Evolutionary conservation across 225 moss, liverwort and hornwort species (phyloP), one percentile per base, ranked within the genome.

Genomic region (Pseudoscleropodium purum): DNA sequence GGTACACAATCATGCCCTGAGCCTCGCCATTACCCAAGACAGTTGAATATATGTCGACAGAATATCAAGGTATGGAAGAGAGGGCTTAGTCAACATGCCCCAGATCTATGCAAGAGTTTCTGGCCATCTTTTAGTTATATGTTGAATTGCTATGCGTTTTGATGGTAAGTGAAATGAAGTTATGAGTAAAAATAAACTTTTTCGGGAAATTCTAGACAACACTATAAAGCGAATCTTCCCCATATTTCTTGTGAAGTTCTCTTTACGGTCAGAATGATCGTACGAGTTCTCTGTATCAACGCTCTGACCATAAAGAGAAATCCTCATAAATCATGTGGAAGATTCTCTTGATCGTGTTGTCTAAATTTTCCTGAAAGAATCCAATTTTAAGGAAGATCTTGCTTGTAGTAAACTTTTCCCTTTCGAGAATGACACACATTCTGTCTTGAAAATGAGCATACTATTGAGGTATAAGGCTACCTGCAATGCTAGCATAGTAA

Each of bases 61-160:
- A 92, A 82, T 37, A 76, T 88, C 82, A 89, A 94, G 93, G 92
- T 94, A 90, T 91, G 85, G 30, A 88, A 88, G 73, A 29, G 61
- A 87, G 51, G 54, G 87, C 57, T 52, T 67, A 30, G 51, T 43
- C 29, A 81, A 83, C 49, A 72, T 61, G 43, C 56, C 54, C 52
- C 30, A 80, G 34, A 39, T 75, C 66, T 85, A 57, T 74, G 79
- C 79, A 80, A 79, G 37, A 51, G 43, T 63, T 63, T 51, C 68
- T 75, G 33, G n/a, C 26, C 67, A 15, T 54, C 43, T 41, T 76
- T 77, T 47, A 66, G 36, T 81, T 82, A 25, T n/a, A 59, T 81
- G 54, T 81, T 73, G 82, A 76, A 36, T 77, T 77, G 31, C 18
- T 59, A 23, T 73, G 66, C 41, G 30, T 79, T 31, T 70, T 86